Evolutionary conservation across 1,284 basidiomycete species (phyloP), one percentile per base, ranked within the genome.

Genomic region (Cutaneotrichosporon mucoides): DNA sequence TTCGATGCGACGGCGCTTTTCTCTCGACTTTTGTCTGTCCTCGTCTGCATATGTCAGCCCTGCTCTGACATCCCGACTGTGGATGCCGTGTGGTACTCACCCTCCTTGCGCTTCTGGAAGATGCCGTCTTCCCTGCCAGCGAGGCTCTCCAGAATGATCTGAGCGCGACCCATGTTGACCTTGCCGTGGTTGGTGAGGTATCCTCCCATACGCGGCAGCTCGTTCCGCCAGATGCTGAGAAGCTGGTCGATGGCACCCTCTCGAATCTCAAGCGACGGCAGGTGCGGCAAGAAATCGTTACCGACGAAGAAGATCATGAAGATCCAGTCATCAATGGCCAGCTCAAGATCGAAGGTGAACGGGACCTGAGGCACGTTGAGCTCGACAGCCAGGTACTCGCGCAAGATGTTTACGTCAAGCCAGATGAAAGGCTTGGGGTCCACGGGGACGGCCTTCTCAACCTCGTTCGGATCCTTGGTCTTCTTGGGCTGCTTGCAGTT

Each of bases 271-370:
- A 99, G 85, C 61, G 89, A 92, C 33, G 96, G 96, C 62, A 99
- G 82, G 81, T 99, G 96, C 13, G 96, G 96, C 73, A 99, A 83
- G 82, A 99, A 99, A 81, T 99, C 96, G 82, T 99, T 99, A 69
- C 96, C 96, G 73, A 99, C 95, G 78, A 99, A 98, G 85, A 99
- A 98, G 72, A 98, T 98, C 71, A 99, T 83, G 75, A 99, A 87
- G 70, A 99, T 92, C 95, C 96, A 99, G 78, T 99, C 96, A 83
- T 99, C 96, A 78, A 99, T 92, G 41, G 96, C 94, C 76, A 90
- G 87, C 79, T 99, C 96, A 73, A 96, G 82, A 72, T 92, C 87
- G 82, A 95, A 99, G n/a, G 87, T 85, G 80, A 98, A 96, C 1
- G 88, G 82, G 12, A 84, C 79, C 60, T 85, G 81, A 10, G 89